phyloP scores from a whole-genome alignment of 2,329 filamentous ascomycete species.

The Aspergillus nomiae region DNA sequence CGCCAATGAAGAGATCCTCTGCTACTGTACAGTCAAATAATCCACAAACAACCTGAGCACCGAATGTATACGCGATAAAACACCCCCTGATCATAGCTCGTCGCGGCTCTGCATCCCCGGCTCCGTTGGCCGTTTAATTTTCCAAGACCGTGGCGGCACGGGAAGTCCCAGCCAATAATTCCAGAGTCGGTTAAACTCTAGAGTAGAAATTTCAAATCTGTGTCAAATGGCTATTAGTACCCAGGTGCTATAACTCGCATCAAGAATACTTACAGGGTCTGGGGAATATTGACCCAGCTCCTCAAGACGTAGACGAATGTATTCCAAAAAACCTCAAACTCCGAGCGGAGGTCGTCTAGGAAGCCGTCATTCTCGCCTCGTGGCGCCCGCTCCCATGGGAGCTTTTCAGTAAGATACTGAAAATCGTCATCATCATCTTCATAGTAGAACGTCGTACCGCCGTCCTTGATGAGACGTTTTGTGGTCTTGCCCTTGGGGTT shows the following conservation, averaged over 20 bases:
- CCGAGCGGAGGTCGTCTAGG: conserved; percentile 62
- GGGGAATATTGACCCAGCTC: conserved; percentile 71
- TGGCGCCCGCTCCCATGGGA: conserved; percentile 35
- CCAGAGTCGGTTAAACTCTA: conserved; percentile 60
- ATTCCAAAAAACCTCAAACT: conserved; percentile 64
- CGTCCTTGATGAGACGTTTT: conserved; percentile 33
- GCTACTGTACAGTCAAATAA: conserved; percentile 4
- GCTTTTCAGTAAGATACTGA: conserved; percentile 28
- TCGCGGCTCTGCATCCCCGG: conserved; percentile 31
- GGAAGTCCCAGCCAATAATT: conserved; percentile 66
- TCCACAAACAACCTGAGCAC: not conserved
- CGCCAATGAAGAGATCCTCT: conserved; percentile 3
- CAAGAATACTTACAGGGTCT: conserved; percentile 64
- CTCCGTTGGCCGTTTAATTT: conserved; percentile 46
- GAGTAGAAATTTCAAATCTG: conserved; percentile 55
- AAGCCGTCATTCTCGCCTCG: conserved; percentile 47
- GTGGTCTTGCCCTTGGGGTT: conserved; percentile 17
- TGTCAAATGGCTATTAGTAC: not conserved
- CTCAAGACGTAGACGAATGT: conserved; percentile 67
- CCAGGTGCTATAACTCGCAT: not conserved
- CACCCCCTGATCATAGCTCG: conserved; percentile 40
- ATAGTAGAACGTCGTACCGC: conserved; percentile 36
- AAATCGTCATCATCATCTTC: conserved; percentile 47
- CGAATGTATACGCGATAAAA: not conserved
- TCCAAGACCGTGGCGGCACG: conserved; percentile 60